Base-by-base conservation (phyloP, 2,329 filamentous ascomycete genomes). In the Ascochyta pisi region DNA sequence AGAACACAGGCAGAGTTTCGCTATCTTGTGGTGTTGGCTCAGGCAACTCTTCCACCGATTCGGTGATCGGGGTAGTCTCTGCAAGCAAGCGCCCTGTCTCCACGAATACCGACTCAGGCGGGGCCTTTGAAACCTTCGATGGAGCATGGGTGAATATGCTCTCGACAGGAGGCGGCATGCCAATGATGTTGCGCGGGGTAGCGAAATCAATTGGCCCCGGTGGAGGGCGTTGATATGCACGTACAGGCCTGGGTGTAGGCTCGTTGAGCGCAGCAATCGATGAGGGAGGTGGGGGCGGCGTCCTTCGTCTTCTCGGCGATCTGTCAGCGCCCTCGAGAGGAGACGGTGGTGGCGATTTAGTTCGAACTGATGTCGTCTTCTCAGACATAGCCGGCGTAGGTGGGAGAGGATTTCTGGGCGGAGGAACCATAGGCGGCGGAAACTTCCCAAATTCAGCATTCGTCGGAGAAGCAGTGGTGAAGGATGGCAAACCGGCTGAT, bases 401-500 rank as follows among this genome's bases (percentile, higher is more conserved):
- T 39, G 69, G 68, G 24, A 57, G 58, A 42, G 66, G 63, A 34
- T 67, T 65, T 58, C 69, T 65, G 50, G 70, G 71, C 8, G 68
- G 67, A 56, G 71, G 69, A 45, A 73, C 68, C 62, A 71, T 65
- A 58, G 73, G 72, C 65, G 70, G 68, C 58, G 72, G 72, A 68
- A 74, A 75, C 66, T 69, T 69, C 60, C 66, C 66, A 64, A 61
- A 56, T 68, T 76, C 73, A 73, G 71, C 65, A 69, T 62, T 70
- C 61, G 72, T 73, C 62, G 73, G 67, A 65, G 72, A 73, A 66
- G 64, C 55, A 68, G 63, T 69, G 61, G 66, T 70, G 53, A 63
- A 63, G 63, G 72, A 68, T 64, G 73, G 73, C 71, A 74, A 72
- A 73, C 73, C 73, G 61, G 73, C 73, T 68, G 67, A 67, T 63